A percentile compares a stretch with the other conserved stretches of the same genome.
phyloP scores from a whole-genome alignment of 352 stramenopile genomes.

The Pelagophyceae sp. region DNA sequence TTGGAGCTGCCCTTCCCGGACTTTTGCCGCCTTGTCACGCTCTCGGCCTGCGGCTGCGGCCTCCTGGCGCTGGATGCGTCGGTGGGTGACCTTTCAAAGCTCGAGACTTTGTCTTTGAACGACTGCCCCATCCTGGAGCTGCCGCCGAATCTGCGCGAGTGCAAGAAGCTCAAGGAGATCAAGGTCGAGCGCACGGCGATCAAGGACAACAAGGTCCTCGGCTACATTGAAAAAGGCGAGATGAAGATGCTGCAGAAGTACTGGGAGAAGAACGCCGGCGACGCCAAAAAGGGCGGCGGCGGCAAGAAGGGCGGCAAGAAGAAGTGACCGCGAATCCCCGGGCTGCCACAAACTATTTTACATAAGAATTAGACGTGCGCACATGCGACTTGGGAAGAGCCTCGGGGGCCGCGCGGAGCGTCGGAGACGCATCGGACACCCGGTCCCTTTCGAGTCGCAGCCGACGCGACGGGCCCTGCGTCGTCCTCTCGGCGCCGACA shows the following conservation, averaged over 20 bases:
- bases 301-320: constrained; percentile 5
- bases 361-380: too few relatives aligned
- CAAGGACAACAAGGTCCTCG: constrained; percentile 19
- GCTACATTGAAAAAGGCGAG: constrained; percentile 18
- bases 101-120: constrained; percentile 5
- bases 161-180: constrained; percentile 18
- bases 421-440: too few relatives aligned
- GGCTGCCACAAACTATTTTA: too few relatives aligned
- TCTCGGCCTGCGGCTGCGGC: not conserved
- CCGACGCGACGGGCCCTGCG: too few relatives aligned
- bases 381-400: too few relatives aligned
- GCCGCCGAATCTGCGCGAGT: not conserved
- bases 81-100: constrained; percentile 2
- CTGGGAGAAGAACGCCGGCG: not conserved
- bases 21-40: constrained; percentile 1
- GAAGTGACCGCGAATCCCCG: too few relatives aligned
- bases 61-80: not conserved
- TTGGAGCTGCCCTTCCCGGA: not conserved
- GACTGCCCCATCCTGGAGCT: not conserved
- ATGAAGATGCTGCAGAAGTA: constrained; percentile 11
- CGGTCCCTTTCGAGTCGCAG: too few relatives aligned
- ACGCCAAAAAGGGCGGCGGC: not conserved
- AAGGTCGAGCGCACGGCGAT: not conserved
- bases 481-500: too few relatives aligned
- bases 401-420: too few relatives aligned